Evolutionary conservation across 257 asterid genomes (phyloP).

Genomic region (Capsicum baccatum): DNA sequence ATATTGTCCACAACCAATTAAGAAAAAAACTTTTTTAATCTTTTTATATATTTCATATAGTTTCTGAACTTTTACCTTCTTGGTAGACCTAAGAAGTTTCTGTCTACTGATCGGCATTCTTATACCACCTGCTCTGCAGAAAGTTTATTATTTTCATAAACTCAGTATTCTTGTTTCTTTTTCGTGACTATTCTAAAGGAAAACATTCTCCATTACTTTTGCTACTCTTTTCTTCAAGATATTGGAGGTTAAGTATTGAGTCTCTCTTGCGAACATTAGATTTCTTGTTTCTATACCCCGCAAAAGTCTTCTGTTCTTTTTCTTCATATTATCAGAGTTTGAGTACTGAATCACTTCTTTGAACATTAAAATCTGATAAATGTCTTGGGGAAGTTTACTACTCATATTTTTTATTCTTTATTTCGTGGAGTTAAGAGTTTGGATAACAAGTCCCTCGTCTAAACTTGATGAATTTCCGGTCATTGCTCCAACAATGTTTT

Average conservation of each 20-base stretch:
- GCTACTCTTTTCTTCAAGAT: not conserved
- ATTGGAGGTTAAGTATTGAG: not conserved
- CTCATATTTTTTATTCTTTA: not conserved
- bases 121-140: not conserved
- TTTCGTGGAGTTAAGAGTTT: not conserved
- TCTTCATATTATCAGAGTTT: not conserved
- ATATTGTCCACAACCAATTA: not conserved
- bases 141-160: not conserved
- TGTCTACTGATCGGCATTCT: not conserved
- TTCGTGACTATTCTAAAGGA: not conserved
- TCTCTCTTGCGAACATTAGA: not conserved
- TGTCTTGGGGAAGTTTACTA: not conserved
- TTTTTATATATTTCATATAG: not conserved
- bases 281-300: not conserved
- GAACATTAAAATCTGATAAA: not conserved
- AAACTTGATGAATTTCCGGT: not conserved
- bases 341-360: not conserved
- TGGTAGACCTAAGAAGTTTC: constrained; percentile 22
- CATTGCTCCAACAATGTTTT: not conserved
- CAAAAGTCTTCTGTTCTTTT: not conserved
- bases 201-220: not conserved
- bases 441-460: constrained; percentile 7
- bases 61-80: not conserved
- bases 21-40: not conserved
- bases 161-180: constrained; percentile 12